phyloP scores from a whole-genome alignment of 192 early-diverging fungal genomes.

The Helicostylum pulchrum region DNA sequence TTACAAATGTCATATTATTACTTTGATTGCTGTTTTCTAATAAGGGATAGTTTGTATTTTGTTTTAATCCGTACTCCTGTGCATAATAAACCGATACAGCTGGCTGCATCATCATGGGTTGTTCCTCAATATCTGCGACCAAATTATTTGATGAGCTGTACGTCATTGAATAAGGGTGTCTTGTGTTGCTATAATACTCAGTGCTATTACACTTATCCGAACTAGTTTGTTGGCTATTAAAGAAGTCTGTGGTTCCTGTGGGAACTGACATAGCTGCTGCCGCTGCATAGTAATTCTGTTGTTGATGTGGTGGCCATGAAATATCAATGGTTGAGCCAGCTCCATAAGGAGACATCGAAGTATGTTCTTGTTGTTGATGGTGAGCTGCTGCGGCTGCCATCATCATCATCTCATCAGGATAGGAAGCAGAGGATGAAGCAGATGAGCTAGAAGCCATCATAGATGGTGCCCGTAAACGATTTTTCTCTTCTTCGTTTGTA shows the following conservation, averaged over 20 bases:
- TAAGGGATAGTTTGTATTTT: conserved; percentile 1
- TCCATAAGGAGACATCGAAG: conserved; percentile 16
- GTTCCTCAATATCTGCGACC: not conserved
- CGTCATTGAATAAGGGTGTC: no score
- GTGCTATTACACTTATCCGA: not conserved
- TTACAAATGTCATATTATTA: not conserved
- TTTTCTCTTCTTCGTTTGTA: not conserved
- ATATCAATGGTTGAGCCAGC: conserved; percentile 9
- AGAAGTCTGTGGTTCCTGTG: not conserved
- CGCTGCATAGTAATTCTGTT: conserved; percentile 7
- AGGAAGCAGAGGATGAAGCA: conserved; percentile 9
- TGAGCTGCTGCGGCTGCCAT: conserved; percentile 5
- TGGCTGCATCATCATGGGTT: conserved; percentile 15
- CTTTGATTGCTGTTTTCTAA: conserved; percentile 6
- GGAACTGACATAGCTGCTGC: not conserved
- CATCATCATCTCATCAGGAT: conserved; percentile 17
- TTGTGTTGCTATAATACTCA: no score
- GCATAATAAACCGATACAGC: conserved; percentile 16
- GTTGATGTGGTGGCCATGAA: conserved; percentile 11
- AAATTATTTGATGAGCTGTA: no score
- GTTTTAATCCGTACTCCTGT: conserved; percentile 15
- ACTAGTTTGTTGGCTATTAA: not conserved
- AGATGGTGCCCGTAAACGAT: conserved; percentile 5
- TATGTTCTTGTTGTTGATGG: not conserved
- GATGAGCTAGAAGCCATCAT: conserved; percentile 14